Base-by-base conservation (phyloP, 2,329 filamentous ascomycete species). In the Colletotrichum sublineola region DNA sequence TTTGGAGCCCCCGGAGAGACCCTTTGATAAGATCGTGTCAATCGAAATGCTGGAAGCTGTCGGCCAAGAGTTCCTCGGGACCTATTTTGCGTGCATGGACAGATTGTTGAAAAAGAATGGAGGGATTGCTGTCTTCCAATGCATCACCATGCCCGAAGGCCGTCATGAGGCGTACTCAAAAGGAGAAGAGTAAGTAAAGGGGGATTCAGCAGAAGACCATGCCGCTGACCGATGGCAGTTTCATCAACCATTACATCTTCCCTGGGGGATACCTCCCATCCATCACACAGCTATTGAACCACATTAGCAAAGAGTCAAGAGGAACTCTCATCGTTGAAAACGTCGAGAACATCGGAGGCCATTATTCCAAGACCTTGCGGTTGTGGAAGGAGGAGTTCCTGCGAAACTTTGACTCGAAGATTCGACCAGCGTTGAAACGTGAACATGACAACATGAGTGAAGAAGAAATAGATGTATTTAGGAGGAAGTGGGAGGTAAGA, bases 11-110 rank as follows among this genome's bases (percentile, higher is more conserved):
- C 88, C 89, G 0, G 82, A 84, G 56, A 82, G 80, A 1, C 82
- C 84, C 0, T 94, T 90, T 75, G 92, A 94, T 80, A 93, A 93
- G 78, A 85, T 94, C 8, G 86, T 94, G 9, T 93, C 91, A 5
- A 93, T 94, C 70, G 93, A 94, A 78, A 94, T 94, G 93, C 83
- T 94, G 31, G 93, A 94, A 82, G 91, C 91, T 1, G 92, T 94
- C 0, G 92, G 92, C 3, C 84, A 87, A 63, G 90, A 92, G 77
- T 94, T 89, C 75, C 80, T 94, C 42, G 84, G 86, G 29, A 91
- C 88, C 1, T 94, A 94, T 78, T 94, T 94, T 78, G 81, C 84
- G 24, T 89, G 88, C 75, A 85, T 94, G 63, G 84, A 93, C 75
- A 83, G 84, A 68, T 79, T 93, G 42, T 80, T 94, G 55, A 93